These are phyloP conservation scores for Tolypocladium cylindrosporum DNA, from an alignment of 2,329 filamentous ascomycete species.

Conservation along the genomic window DNA sequence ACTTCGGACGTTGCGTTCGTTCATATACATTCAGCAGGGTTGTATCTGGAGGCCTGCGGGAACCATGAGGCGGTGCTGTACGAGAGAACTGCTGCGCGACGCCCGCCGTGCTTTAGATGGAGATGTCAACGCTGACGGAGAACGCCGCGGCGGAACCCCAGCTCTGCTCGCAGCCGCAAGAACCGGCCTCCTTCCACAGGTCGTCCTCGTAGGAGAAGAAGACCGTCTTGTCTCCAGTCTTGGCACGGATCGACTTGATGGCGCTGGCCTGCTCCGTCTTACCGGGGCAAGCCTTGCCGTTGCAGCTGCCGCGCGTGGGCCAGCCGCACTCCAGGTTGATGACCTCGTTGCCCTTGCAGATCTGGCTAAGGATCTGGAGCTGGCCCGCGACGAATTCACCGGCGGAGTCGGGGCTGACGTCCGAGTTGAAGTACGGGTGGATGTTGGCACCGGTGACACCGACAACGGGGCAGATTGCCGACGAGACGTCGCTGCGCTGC, in stretches of 20 bases:
- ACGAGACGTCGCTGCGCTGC: conserved; percentile 48
- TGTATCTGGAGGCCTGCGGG: neutral
- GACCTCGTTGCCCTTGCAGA: conserved; percentile 64
- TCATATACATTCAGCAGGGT: conserved; percentile 18
- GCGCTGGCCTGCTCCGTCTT: conserved; percentile 57
- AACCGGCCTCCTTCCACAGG: conserved; percentile 65
- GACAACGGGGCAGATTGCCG: conserved; percentile 58
- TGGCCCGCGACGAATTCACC: conserved; percentile 68
- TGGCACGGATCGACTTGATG: conserved; percentile 58
- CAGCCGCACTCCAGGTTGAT: conserved; percentile 89
- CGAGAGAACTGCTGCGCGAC: neutral
- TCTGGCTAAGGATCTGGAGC: conserved; percentile 56
- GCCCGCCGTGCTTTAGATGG: conserved; percentile 4
- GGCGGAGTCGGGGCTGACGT: conserved; percentile 51
- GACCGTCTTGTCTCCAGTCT: conserved; percentile 57
- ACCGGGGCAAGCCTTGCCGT: conserved; percentile 65
- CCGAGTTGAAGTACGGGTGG: conserved; percentile 87
- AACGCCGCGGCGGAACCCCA: conserved; percentile 50
- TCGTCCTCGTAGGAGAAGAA: conserved; percentile 80
- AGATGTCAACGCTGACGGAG: neutral
- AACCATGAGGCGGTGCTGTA: neutral
- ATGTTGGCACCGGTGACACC: conserved; percentile 80
- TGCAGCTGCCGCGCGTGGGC: conserved; percentile 61
- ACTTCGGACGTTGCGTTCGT: conserved; percentile 7
- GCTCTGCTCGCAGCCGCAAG: conserved; percentile 65